These are phyloP conservation scores for Pichia sp. DNA, from an alignment of 1,139 yeast genomes.

Conservation along the genomic window DNA sequence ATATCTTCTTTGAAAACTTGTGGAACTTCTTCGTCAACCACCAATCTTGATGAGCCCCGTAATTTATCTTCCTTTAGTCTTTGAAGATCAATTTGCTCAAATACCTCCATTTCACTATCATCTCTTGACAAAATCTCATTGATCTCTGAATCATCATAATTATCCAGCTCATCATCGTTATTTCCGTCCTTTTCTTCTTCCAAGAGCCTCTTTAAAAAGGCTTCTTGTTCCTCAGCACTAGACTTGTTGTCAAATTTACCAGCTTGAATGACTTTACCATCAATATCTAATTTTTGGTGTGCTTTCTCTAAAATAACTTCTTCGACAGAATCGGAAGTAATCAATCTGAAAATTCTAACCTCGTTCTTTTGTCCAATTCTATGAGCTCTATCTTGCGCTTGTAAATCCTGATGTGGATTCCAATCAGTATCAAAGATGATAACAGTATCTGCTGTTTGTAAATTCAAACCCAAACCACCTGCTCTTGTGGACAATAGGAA, in stretches of 20 bases:
- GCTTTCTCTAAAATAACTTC: constrained; percentile 79
- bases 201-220: constrained; percentile 56
- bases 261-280: constrained; percentile 83
- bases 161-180: constrained; percentile 39
- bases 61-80: constrained; percentile 30
- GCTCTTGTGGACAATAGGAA: constrained; percentile 80
- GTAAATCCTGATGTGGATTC: constrained; percentile 91
- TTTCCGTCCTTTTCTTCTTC: constrained; percentile 64
- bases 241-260: constrained; percentile 82
- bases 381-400: constrained; percentile 88
- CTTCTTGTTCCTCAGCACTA: constrained; percentile 78
- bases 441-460: constrained; percentile 85
- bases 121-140: constrained; percentile 66
- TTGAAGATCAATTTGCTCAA: constrained; percentile 51
- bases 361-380: constrained; percentile 87
- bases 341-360: constrained; percentile 70
- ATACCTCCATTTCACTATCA: constrained; percentile 47
- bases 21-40: constrained; percentile 58
- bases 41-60: constrained; percentile 36
- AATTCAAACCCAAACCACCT: constrained; percentile 80
- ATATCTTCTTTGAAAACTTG: constrained; percentile 62
- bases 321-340: constrained; percentile 77
- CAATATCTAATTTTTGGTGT: constrained; percentile 74
- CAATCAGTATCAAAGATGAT: constrained; percentile 85
- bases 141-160: constrained; percentile 62